These are phyloP conservation scores for Calocybe indica DNA, from an alignment of 768 basidiomycete genomes.

Conservation along the genomic window DNA sequence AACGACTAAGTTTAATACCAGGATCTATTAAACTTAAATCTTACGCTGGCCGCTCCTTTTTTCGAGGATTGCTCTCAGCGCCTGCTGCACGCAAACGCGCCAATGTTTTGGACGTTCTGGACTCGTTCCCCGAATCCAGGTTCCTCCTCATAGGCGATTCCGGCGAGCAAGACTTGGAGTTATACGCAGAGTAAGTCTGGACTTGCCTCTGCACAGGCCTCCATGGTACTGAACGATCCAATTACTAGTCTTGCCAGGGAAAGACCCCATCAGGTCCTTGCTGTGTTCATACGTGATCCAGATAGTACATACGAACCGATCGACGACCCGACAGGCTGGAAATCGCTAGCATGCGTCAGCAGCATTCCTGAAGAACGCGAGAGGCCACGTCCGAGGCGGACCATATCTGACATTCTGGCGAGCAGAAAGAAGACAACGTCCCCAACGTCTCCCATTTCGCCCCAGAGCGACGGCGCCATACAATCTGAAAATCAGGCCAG, in stretches of 20 bases:
- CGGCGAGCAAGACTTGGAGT: constrained; percentile 92
- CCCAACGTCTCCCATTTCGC: background rate
- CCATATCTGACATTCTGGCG: background rate
- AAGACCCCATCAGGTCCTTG: constrained; percentile 63
- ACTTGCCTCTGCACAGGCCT: background rate
- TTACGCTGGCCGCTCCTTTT: constrained; percentile 77
- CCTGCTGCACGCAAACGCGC: constrained; percentile 80
- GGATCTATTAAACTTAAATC: constrained; percentile 81
- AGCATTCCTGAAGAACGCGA: background rate
- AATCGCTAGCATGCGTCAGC: constrained; percentile 15
- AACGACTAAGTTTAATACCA: constrained; percentile 12
- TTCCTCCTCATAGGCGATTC: constrained; percentile 91
- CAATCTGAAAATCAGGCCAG: no score
- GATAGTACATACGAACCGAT: constrained; percentile 32
- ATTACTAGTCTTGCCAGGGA: constrained; percentile 53
- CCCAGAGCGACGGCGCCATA: no score
- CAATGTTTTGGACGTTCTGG: constrained; percentile 72
- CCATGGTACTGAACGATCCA: background rate
- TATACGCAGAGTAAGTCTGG: constrained; percentile 62
- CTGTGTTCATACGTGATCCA: constrained; percentile 81
- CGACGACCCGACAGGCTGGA: constrained; percentile 61
- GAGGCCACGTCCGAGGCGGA: background rate
- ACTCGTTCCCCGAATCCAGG: constrained; percentile 62
- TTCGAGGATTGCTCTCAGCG: constrained; percentile 77
- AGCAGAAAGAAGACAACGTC: background rate